Evolutionary conservation across 495 filamentous ascomycete genomes (phyloP).

Genomic region (Lentithecium fluviatile): DNA sequence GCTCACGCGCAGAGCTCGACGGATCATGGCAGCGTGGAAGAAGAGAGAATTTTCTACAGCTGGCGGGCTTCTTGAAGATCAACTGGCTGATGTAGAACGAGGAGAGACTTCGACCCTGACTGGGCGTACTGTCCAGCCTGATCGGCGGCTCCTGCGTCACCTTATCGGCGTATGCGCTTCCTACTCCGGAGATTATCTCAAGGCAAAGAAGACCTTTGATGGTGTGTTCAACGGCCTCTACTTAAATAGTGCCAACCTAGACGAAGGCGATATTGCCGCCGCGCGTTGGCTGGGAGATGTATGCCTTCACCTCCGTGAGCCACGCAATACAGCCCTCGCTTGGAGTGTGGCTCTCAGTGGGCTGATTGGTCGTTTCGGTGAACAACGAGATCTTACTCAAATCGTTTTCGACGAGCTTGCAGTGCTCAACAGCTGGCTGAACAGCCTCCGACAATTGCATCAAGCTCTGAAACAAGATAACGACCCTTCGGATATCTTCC

Average conservation of each 20-base stretch:
- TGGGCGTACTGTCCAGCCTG: constrained; percentile 6
- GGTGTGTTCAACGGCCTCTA: constrained; percentile 17
- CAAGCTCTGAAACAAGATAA: constrained; percentile 7
- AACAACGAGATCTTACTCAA: constrained; percentile 2
- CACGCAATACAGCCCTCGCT: constrained; percentile 26
- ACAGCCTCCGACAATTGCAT: constrained; percentile 1
- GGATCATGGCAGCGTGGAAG: constrained; percentile 23
- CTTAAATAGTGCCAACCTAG: constrained; percentile 10
- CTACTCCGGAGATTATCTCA: constrained; percentile 26
- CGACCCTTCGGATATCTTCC: constrained; percentile 15
- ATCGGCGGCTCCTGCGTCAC: constrained; percentile 19
- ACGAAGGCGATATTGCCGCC: constrained; percentile 34
- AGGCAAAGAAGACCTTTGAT: constrained; percentile 23
- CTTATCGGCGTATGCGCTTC: constrained; percentile 26
- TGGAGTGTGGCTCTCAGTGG: constrained; percentile 28
- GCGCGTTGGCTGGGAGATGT: constrained; percentile 33
- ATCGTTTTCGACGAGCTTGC: constrained; percentile 6
- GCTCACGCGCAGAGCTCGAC: constrained; percentile 13
- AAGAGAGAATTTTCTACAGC: constrained; percentile 17
- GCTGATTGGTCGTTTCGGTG: constrained; percentile 6
- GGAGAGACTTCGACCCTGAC: constrained; percentile 7
- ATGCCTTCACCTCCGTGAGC: constrained; percentile 28
- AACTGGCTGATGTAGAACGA: constrained; percentile 21
- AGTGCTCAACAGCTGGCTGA: constrained; percentile 2
- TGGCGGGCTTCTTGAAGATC: constrained; percentile 13